Percentiles rank a stretch among this genome's conserved stretches.
Conservation (phyloP, 2,329 filamentous ascomycete species). For the Colletotrichum sp. region DNA sequence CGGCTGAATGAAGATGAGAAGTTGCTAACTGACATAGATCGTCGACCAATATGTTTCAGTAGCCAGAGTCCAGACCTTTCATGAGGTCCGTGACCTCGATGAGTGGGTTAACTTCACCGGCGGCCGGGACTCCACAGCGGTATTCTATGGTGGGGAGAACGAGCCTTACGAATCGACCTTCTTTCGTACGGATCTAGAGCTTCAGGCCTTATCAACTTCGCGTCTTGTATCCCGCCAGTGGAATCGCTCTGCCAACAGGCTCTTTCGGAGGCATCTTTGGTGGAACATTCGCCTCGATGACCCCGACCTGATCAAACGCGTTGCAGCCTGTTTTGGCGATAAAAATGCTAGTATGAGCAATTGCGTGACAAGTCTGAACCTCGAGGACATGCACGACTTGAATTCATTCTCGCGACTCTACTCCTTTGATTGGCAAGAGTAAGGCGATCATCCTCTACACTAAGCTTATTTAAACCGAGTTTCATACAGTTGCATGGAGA, state of each 20-base stretch:
- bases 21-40: neutral
- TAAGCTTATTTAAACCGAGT: neutral
- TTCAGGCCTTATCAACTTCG: neutral
- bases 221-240: neutral
- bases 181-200: neutral
- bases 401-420: neutral
- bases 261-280: neutral
- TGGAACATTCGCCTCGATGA: neutral
- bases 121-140: neutral
- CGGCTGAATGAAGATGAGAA: neutral
- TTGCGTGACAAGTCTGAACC: neutral
- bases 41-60: neutral
- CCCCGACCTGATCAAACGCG: neutral
- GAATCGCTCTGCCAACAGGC: neutral
- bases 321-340: neutral
- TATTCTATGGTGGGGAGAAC: neutral
- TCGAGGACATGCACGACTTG: neutral
- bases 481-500: fast-evolving
- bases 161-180: neutral
- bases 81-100: neutral
- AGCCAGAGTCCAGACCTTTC: neutral
- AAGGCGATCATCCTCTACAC: neutral
- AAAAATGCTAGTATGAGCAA: neutral
- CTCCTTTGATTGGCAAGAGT: neutral
- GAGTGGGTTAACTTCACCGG: neutral